These are phyloP conservation scores for Penicillium sp. DNA, from an alignment of 2,329 filamentous ascomycete genomes.

Conservation along the genomic window DNA sequence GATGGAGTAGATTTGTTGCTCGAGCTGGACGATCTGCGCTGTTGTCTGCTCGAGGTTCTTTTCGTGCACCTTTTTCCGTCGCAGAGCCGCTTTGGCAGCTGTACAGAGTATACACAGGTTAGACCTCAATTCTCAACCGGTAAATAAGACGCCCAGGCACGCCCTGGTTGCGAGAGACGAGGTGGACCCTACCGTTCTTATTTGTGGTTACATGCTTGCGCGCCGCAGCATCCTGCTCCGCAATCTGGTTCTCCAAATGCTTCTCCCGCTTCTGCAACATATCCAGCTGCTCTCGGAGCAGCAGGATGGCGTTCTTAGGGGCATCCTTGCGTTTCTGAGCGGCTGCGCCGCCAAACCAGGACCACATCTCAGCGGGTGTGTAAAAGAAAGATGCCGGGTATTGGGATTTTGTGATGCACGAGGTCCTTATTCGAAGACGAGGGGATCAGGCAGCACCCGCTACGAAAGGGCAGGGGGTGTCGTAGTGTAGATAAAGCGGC, in stretches of 20 bases:
- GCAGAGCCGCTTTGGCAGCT: conserved; percentile 86
- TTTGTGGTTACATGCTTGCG: conserved; percentile 83
- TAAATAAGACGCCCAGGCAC: neutral
- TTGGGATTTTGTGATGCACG: too few species aligned
- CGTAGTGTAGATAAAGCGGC: conserved; percentile 12
- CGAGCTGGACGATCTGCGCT: conserved; percentile 83
- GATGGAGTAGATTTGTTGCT: conserved; percentile 94
- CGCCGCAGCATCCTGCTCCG: conserved; percentile 82
- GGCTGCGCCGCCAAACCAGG: conserved; percentile 84
- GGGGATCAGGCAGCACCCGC: conserved; percentile 10
- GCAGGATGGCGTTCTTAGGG: conserved; percentile 93
- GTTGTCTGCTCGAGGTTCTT: conserved; percentile 85
- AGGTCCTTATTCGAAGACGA: neutral
- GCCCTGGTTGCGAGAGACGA: neutral
- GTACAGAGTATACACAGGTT: conserved; percentile 15
- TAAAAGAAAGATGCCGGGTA: neutral
- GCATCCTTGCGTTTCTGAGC: conserved; percentile 85
- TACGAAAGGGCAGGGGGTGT: conserved; percentile 5
- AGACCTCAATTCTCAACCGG: neutral
- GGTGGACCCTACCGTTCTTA: conserved; percentile 68
- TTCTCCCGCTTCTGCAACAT: conserved; percentile 97
- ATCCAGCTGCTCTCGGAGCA: conserved; percentile 80
- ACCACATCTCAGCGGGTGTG: conserved; percentile 54
- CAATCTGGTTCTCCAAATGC: conserved; percentile 85
- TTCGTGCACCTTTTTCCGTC: conserved; percentile 92